Percentiles rank a stretch among this genome's conserved stretches.
Conservation (phyloP, 2,329 filamentous ascomycete genomes). For the Basipetospora chlamydospora region DNA sequence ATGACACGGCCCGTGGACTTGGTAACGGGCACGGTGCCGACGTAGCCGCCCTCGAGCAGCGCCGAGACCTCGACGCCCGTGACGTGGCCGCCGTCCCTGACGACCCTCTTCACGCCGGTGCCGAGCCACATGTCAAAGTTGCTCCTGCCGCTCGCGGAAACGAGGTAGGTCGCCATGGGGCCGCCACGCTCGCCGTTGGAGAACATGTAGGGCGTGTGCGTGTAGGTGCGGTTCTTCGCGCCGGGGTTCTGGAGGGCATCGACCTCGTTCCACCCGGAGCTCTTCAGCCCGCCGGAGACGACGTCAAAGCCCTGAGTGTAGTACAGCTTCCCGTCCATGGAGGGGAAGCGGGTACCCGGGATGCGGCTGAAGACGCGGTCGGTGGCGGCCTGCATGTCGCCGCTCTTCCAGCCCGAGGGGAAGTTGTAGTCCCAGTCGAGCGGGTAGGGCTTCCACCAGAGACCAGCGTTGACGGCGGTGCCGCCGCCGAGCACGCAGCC, state of each 20-base stretch:
- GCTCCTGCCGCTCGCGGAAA: slow-evolving; percentile 37
- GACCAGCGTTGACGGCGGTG: slow-evolving; percentile 49
- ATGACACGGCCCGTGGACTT: slow-evolving; percentile 47
- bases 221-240: slow-evolving; percentile 50
- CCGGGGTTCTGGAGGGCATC: slow-evolving; percentile 44
- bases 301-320: slow-evolving; percentile 50
- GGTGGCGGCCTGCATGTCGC: slow-evolving; percentile 44
- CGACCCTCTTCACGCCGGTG: slow-evolving; percentile 49
- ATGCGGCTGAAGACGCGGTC: slow-evolving; percentile 51
- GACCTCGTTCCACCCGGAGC: slow-evolving; percentile 49
- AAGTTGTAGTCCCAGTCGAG: slow-evolving; percentile 60
- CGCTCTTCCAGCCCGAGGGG: slow-evolving; percentile 53
- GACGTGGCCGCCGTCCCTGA: slow-evolving; percentile 45
- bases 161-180: slow-evolving; percentile 56
- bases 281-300: slow-evolving; percentile 40
- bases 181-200: slow-evolving; percentile 50
- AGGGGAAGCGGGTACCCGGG: slow-evolving; percentile 51
- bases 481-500: slow-evolving; percentile 56
- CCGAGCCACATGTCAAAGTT: slow-evolving; percentile 56
- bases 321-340: slow-evolving; percentile 50
- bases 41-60: slow-evolving; percentile 34
- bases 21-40: slow-evolving; percentile 45
- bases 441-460: slow-evolving; percentile 53
- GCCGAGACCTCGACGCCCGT: slow-evolving; percentile 52
- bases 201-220: slow-evolving; percentile 53